These are phyloP conservation scores for Salix koriyanagi DNA, from an alignment of 345 rosid genomes.

Conservation along the genomic window DNA sequence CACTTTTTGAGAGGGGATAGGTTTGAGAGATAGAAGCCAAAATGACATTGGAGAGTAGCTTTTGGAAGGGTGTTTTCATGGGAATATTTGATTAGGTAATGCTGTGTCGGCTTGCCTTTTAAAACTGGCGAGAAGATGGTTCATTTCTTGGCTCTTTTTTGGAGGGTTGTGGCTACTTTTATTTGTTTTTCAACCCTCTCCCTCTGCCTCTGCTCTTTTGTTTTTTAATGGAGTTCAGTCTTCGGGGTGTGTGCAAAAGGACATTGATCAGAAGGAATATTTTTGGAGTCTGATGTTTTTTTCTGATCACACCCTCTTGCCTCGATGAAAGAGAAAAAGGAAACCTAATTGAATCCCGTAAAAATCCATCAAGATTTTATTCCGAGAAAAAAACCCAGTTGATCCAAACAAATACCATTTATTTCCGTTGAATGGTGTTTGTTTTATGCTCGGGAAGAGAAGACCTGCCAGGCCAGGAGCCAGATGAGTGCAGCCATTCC, in stretches of 20 bases:
- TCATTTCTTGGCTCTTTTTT: constrained; percentile 12
- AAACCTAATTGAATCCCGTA: not conserved
- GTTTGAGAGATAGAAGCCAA: constrained; percentile 32
- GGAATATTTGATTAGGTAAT: constrained; percentile 47
- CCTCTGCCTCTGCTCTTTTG: constrained; percentile 19
- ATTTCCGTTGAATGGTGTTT: not conserved
- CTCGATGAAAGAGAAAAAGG: constrained; percentile 3
- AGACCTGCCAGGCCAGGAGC: not conserved
- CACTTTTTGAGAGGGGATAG: constrained; percentile 29
- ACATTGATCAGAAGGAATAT: constrained; percentile 34
- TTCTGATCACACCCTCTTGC: not conserved
- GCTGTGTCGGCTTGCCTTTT: constrained; percentile 23
- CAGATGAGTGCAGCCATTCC: not conserved
- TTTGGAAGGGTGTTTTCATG: constrained; percentile 40
- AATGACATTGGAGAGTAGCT: constrained; percentile 30
- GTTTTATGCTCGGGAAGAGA: not conserved
- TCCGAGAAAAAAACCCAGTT: too few species aligned
- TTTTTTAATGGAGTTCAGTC: constrained; percentile 15
- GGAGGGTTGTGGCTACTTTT: constrained; percentile 13
- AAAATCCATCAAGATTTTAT: too few species aligned
- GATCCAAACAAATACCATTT: too few species aligned
- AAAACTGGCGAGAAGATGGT: constrained; percentile 32
- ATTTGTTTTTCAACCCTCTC: constrained; percentile 19
- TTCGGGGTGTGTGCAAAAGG: constrained; percentile 21
- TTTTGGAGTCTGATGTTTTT: constrained; percentile 23